phyloP scores from a whole-genome alignment of 129 eudicot genomes.

The Chrysanthemum seticuspe region DNA sequence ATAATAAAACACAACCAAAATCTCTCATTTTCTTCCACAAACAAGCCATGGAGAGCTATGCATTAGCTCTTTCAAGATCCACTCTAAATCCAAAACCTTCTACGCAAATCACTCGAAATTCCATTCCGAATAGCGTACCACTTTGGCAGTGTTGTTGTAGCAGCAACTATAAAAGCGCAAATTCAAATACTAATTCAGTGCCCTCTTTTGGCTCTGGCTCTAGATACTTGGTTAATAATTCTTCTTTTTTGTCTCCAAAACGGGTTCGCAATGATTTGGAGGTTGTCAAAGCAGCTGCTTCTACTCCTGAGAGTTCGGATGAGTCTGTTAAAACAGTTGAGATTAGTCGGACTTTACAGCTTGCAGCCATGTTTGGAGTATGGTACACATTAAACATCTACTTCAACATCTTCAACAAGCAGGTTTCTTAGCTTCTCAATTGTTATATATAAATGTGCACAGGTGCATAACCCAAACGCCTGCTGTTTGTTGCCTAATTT shows the following conservation, averaged over 20 bases:
- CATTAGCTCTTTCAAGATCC: constrained; percentile 43
- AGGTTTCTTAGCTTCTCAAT: constrained; percentile 42
- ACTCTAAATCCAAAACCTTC: constrained; percentile 27
- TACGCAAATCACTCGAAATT: constrained; percentile 22
- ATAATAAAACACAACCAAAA: constrained; percentile 10
- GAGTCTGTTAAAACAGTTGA: constrained; percentile 28
- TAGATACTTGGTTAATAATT: not conserved
- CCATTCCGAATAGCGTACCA: constrained; percentile 10
- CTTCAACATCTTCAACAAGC: constrained; percentile 94
- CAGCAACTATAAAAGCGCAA: constrained; percentile 15
- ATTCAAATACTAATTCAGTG: not conserved
- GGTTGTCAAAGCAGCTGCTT: constrained; percentile 32
- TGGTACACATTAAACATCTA: constrained; percentile 86
- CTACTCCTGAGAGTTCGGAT: constrained; percentile 33
- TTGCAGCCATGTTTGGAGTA: constrained; percentile 70
- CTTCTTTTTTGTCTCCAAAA: constrained; percentile 13
- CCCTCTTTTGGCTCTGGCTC: constrained; percentile 23
- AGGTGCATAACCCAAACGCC: too few relatives aligned
- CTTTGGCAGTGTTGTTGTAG: not conserved
- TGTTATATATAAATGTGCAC: not conserved
- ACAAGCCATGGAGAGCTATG: constrained; percentile 47
- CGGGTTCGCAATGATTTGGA: constrained; percentile 23
- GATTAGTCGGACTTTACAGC: constrained; percentile 44
- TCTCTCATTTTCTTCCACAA: constrained; percentile 23
- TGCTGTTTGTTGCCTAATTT: too few relatives aligned